phyloP scores from a whole-genome alignment of 805 yeast genomes.

The Lipomyces sp. region DNA sequence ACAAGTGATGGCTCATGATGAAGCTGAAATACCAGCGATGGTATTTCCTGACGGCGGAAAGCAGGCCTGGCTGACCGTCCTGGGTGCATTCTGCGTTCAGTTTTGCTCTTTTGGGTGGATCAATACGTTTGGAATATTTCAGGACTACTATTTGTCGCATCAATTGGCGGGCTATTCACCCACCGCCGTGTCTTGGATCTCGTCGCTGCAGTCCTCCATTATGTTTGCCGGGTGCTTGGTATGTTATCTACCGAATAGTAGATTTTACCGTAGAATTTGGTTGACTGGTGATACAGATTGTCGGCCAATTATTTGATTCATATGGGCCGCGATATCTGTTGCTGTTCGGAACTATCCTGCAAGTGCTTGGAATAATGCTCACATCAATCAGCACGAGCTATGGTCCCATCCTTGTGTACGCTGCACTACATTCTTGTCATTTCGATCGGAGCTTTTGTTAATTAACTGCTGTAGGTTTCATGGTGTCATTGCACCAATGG shows the following conservation, averaged over 20 bases:
- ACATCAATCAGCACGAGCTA: constrained; percentile 41
- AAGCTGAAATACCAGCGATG: not conserved
- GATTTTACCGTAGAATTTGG: too few relatives aligned
- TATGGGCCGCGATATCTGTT: constrained; percentile 24
- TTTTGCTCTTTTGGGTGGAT: constrained; percentile 57
- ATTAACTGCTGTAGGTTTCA: constrained; percentile 46
- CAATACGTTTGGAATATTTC: constrained; percentile 33
- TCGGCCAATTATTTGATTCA: constrained; percentile 27
- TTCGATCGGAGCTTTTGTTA: constrained; percentile 43
- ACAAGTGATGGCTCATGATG: not conserved
- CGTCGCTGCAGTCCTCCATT: constrained; percentile 36
- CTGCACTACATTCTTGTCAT: constrained; percentile 46
- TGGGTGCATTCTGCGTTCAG: constrained; percentile 58
- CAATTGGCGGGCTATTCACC: constrained; percentile 30
- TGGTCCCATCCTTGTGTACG: constrained; percentile 54
- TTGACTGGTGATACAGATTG: constrained; percentile 26
- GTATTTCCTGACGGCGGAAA: constrained; percentile 51
- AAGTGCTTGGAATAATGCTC: constrained; percentile 36
- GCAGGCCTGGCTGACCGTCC: constrained; percentile 53
- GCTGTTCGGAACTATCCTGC: constrained; percentile 30
- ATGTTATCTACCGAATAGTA: too few relatives aligned
- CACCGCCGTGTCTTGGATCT: constrained; percentile 38
- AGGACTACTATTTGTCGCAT: constrained; percentile 33
- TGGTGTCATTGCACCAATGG: constrained; percentile 20
- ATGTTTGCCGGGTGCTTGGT: constrained; percentile 32